Conservation (phyloP, 345 rosid species). For the Ailanthus altissimus region DNA sequence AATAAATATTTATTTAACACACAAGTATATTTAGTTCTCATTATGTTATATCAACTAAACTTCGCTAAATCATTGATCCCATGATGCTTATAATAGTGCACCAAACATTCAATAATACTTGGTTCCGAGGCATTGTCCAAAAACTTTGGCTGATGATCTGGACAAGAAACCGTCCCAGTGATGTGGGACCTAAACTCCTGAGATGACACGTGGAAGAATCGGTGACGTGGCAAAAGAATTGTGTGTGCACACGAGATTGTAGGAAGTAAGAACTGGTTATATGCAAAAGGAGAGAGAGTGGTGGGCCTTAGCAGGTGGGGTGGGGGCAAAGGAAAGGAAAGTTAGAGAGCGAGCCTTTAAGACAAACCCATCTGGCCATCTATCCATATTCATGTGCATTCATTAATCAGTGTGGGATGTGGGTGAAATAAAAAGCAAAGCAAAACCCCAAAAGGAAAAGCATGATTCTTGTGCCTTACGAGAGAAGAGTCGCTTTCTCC, state of each 20-base stretch:
- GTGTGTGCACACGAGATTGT: slow-evolving; percentile 1
- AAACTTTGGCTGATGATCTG: slow-evolving; percentile 24
- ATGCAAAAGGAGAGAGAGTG: neutral
- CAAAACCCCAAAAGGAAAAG: slow-evolving; percentile 34
- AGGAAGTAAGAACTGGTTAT: slow-evolving; percentile 7
- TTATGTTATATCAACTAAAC: neutral
- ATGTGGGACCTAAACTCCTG: slow-evolving; percentile 24
- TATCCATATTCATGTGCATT: slow-evolving; percentile 55
- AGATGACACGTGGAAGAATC: neutral
- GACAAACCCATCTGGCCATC: slow-evolving; percentile 45
- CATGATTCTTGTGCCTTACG: slow-evolving; percentile 58
- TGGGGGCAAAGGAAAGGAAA: slow-evolving; percentile 19
- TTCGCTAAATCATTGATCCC: slow-evolving; percentile 21
- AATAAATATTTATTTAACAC: neutral
- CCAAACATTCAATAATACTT: neutral
- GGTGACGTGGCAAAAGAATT: slow-evolving; percentile 24
- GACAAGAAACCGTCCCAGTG: slow-evolving; percentile 18
- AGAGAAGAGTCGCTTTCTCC: slow-evolving; percentile 35
- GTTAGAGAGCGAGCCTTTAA: slow-evolving; percentile 31
- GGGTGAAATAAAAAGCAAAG: slow-evolving; percentile 38
- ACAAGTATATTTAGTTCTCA: neutral
- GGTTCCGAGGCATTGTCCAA: slow-evolving; percentile 18
- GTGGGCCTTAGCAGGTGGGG: slow-evolving; percentile 3
- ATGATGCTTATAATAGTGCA: neutral
- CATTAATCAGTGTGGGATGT: slow-evolving; percentile 36